Evolutionary conservation across 345 rosid genomes (phyloP).

Genomic region (Pseudoturritis turrita): DNA sequence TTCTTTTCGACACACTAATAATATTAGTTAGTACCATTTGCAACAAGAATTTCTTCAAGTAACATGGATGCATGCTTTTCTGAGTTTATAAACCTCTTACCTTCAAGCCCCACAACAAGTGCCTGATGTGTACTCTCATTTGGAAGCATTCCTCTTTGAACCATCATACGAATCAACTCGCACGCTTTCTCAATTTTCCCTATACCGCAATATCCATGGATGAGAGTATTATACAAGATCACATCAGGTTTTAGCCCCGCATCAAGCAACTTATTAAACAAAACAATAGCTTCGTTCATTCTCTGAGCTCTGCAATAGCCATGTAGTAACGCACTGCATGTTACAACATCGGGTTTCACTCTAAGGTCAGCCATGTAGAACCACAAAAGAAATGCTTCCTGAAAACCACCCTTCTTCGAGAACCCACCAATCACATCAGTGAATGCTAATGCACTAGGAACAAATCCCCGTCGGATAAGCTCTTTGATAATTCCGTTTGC

Average conservation of each 20-base stretch:
- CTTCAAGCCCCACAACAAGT: constrained; percentile 40
- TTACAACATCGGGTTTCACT: constrained; percentile 45
- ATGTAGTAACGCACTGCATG: constrained; percentile 48
- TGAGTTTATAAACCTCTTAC: constrained; percentile 27
- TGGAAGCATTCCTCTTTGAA: constrained; percentile 39
- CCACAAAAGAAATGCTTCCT: constrained; percentile 51
- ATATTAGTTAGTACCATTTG: background rate
- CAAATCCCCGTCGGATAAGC: constrained; percentile 40
- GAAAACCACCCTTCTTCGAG: constrained; percentile 36
- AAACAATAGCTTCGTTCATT: constrained; percentile 39
- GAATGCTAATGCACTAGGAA: constrained; percentile 42
- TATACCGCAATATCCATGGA: constrained; percentile 42
- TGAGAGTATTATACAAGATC: constrained; percentile 44
- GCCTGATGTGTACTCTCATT: constrained; percentile 35
- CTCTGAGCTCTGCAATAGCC: constrained; percentile 43
- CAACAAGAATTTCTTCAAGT: constrained; percentile 32
- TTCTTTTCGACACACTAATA: no score
- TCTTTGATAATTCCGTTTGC: constrained; percentile 42
- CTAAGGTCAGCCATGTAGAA: constrained; percentile 41
- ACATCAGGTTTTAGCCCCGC: constrained; percentile 43
- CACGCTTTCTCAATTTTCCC: constrained; percentile 40
- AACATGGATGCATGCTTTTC: constrained; percentile 35
- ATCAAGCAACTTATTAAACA: constrained; percentile 44
- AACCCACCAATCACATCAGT: constrained; percentile 49
- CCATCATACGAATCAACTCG: constrained; percentile 42